phyloP scores from a whole-genome alignment of 352 stramenopile genomes.

The Globisporangium yorkense region DNA sequence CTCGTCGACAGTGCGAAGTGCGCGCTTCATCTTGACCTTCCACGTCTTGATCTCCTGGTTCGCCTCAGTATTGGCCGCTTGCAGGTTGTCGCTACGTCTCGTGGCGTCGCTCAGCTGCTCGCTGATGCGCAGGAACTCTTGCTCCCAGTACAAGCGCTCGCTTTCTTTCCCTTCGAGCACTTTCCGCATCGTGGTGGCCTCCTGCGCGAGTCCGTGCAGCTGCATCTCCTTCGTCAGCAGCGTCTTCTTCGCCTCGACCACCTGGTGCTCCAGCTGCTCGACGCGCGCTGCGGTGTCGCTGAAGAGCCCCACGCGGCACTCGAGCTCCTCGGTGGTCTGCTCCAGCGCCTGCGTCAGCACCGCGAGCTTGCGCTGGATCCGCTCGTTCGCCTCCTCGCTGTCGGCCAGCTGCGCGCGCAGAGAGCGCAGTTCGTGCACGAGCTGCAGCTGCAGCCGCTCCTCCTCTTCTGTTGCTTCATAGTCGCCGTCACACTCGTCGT shows the following conservation, averaged over 20 bases:
- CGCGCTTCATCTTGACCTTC: slow-evolving; percentile 38
- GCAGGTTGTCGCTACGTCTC: slow-evolving; percentile 11
- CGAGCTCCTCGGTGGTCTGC: slow-evolving; percentile 52
- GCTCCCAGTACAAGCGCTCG: slow-evolving; percentile 47
- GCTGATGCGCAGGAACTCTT: slow-evolving; percentile 30
- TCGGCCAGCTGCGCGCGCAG: slow-evolving; percentile 25
- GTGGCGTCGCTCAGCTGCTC: slow-evolving; percentile 20
- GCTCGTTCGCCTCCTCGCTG: slow-evolving; percentile 26
- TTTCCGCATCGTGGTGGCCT: slow-evolving; percentile 21
- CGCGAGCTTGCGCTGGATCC: slow-evolving; percentile 31
- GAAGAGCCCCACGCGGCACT: slow-evolving; percentile 49
- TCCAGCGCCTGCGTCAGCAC: slow-evolving; percentile 35
- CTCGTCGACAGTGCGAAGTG: slow-evolving; percentile 24
- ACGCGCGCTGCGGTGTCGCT: slow-evolving; percentile 35
- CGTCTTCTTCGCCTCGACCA: slow-evolving; percentile 36
- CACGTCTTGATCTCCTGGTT: slow-evolving; percentile 27
- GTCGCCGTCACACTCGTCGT: background rate
- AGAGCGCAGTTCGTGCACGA: slow-evolving; percentile 27
- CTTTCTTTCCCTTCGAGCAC: slow-evolving; percentile 29
- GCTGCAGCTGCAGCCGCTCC: slow-evolving; percentile 19
- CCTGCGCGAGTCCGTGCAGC: slow-evolving; percentile 40
- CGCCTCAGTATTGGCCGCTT: slow-evolving; percentile 15
- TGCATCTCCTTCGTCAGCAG: slow-evolving; percentile 62
- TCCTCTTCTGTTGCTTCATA: slow-evolving; percentile 17
- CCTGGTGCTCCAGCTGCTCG: slow-evolving; percentile 31